A percentile compares a stretch with the other conserved stretches of the same genome.
Evolutionary conservation across 106 monocot genomes (phyloP).

Genomic region (Xerophyta viscosa): DNA sequence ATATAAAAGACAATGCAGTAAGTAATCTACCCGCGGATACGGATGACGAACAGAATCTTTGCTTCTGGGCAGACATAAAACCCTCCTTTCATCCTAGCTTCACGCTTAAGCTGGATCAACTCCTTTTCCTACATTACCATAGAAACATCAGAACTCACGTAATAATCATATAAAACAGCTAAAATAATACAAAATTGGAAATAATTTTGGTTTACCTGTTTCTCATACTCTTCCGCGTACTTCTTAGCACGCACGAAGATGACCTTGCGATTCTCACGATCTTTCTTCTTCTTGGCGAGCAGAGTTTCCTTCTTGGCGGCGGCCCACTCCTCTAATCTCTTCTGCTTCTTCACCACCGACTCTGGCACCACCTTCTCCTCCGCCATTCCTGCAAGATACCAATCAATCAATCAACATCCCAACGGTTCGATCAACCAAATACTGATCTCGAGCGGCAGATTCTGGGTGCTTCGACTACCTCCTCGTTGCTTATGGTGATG

Average conservation of each 20-base stretch:
- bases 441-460: too few relatives aligned
- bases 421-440: too few relatives aligned
- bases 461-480: too few relatives aligned
- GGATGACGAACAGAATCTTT: constrained; percentile 61
- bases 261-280: constrained; percentile 37
- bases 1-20: neutral
- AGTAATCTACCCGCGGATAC: constrained; percentile 46
- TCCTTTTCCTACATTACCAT: constrained; percentile 54
- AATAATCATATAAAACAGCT: too few relatives aligned
- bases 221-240: constrained; percentile 58
- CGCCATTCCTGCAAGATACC: too few relatives aligned
- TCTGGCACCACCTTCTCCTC: constrained; percentile 41
- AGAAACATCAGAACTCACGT: neutral
- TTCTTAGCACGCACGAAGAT: constrained; percentile 42
- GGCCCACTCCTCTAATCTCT: constrained; percentile 55
- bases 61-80: constrained; percentile 63
- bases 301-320: constrained; percentile 35
- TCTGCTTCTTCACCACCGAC: constrained; percentile 70
- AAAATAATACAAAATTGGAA: too few relatives aligned
- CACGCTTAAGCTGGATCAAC: constrained; percentile 51
- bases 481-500: too few relatives aligned
- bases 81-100: constrained; percentile 58
- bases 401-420: too few relatives aligned
- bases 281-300: constrained; percentile 38
- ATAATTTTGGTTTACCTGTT: constrained; percentile 17